Conservation (phyloP, 2,329 filamentous ascomycete species). For the Lasiodiplodia citricola region DNA sequence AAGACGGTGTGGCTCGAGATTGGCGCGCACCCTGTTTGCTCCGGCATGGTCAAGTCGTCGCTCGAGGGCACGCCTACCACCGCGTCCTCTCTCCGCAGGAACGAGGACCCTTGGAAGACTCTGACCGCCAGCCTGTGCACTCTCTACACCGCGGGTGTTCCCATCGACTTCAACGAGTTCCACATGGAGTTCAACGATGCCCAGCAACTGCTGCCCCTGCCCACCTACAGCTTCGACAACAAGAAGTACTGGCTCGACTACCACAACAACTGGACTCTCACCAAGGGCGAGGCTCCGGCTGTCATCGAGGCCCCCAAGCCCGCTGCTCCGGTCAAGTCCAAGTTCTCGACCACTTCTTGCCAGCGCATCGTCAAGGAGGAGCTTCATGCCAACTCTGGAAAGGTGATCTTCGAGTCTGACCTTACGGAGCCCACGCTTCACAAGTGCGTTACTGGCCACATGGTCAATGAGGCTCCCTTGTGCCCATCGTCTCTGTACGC, state of each 20-base stretch:
- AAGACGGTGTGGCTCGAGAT: constrained; percentile 75
- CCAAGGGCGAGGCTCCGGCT: constrained; percentile 65
- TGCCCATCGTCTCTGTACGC: constrained; percentile 69
- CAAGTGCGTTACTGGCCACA: constrained; percentile 67
- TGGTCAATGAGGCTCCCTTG: constrained; percentile 70
- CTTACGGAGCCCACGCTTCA: constrained; percentile 68
- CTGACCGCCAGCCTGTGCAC: constrained; percentile 62
- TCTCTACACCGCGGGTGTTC: constrained; percentile 66
- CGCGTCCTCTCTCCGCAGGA: constrained; percentile 66
- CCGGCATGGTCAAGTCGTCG: constrained; percentile 70
- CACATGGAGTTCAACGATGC: constrained; percentile 65
- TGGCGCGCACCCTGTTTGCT: constrained; percentile 74
- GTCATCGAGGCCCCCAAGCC: constrained; percentile 44
- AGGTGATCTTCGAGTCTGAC: constrained; percentile 69
- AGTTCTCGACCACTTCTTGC: constrained; percentile 68
- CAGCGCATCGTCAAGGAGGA: constrained; percentile 69
- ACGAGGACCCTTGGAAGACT: constrained; percentile 68
- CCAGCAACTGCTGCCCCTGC: constrained; percentile 67
- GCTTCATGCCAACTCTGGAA: constrained; percentile 63
- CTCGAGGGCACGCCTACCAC: constrained; percentile 61
- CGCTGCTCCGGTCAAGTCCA: constrained; percentile 54
- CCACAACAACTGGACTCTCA: constrained; percentile 72
- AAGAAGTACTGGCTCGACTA: constrained; percentile 78
- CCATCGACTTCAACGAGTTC: constrained; percentile 74
- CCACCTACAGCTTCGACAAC: constrained; percentile 70